Evolutionary conservation across 2,329 filamentous ascomycete genomes (phyloP), one percentile per base, ranked within the genome.

Genomic region (Colletotrichum sojae): DNA sequence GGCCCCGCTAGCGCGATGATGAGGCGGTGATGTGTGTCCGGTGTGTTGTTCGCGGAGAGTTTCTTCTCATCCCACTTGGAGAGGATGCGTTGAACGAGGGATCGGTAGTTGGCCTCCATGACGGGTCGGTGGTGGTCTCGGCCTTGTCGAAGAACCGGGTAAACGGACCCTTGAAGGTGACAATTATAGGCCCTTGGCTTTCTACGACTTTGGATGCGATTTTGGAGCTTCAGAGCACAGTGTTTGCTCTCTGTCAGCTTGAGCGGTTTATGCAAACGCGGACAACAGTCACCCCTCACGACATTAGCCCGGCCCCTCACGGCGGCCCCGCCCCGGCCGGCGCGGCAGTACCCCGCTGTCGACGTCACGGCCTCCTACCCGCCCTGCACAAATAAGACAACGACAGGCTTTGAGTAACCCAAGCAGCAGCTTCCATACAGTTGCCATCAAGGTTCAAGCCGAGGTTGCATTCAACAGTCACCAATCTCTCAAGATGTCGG

Each of bases 1-100:
- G 76, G 74, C 6, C 78, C 77, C 36, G 77, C 76, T 25, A 79
- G 71, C 2, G 74, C 73, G 56, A 79, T 74, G 5, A 79, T 64
- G 16, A 77, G 64, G 6, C 76, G 74, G 51, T 65, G 49, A 9
- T 68, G 36, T 0, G 18, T 4, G n/a, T 25, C 45, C 5, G 53
- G 5, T 13, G 52, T 25, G 15, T 4, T 15, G 20, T 45, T 25
- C 9, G 25, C 39, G 16, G 45, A 63, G 15, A 3, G 4, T 20
- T 68, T 55, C 45, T 69, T 66, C 13, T 74, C 71, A 5, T 65
- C 60, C 75, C 75, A 77, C 67, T 73, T 70, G 18, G 31, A 48
- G 8, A 64, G 53, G 27, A 75, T 63, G 18, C 73, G 73, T n/a
- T 74, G 60, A 13, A 71, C 70, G 12, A 78, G 64, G 18, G 63